Base-by-base conservation (phyloP, 2,329 filamentous ascomycete species). In the Hymenoscyphus repandus region DNA sequence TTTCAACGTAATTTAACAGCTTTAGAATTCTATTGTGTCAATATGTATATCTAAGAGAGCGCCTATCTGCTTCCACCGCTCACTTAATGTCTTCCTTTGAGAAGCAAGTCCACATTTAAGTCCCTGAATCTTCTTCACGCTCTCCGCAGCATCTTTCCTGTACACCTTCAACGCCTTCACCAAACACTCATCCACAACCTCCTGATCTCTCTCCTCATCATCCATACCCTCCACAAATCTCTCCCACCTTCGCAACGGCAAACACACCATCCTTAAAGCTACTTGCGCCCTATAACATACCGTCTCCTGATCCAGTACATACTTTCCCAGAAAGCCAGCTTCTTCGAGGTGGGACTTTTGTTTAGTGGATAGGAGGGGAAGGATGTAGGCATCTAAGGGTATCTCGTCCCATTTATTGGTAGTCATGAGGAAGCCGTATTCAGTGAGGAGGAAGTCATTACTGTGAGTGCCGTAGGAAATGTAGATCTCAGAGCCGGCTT, bases 381-480 rank as follows among this genome's bases (percentile, higher is more conserved):
- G 43, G 15, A 69, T 57, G 12, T 58, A 52, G 5, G 49, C 37
- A 52, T 68, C 65, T 1, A 69, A 55, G 27, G 45, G 41, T 10
- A 66, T 47, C 45, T 64, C 58, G 46, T 68, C 66, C 56, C 58
- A 64, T 17, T 47, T 45, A 45, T 67, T 67, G 22, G 33, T 4
- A 49, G 49, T 1, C 9, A 70, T 52, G 12, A 68, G 61, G 40
- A 70, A 70, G 1, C 68, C 68, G 53, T 70, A 91, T 67, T 90
- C 86, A 0, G 80, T 76, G 2, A 90, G 74, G 15, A 90, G 68
- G 58, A 87, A 86, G 62, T 90, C 86, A 55, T 88, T 88, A 27
- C 76, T 76, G 64, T 90, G 86, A 1, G 74, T 66, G 2, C 87
- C 87, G 60, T 91, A 91, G 27, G 77, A 81, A 22, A 87, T 80